Evolutionary conservation across 2,329 filamentous ascomycete species (phyloP).

Genomic region (Hypoxylon sp.): DNA sequence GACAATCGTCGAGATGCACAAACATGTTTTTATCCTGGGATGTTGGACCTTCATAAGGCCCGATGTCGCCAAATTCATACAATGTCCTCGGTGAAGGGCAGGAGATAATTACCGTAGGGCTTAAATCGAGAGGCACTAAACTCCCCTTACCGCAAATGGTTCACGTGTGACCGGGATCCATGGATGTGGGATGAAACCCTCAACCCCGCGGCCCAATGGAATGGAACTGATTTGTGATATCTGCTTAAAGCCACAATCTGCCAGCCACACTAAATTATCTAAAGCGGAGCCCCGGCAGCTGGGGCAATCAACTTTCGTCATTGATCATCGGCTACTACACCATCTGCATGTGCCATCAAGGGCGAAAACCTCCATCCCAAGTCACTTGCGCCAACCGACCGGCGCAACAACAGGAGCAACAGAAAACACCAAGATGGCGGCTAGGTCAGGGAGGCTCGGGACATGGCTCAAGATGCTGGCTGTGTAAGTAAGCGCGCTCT

Average conservation of each 20-base stretch:
- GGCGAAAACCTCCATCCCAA: conserved; percentile 8
- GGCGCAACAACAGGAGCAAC: background rate
- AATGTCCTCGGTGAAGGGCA: background rate
- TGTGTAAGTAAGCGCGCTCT: conserved; percentile 65
- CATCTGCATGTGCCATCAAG: too few relatives aligned
- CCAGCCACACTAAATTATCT: conserved; percentile 34
- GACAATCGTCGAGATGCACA: conserved; percentile 3
- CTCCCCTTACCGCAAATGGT: background rate
- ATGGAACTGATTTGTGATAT: conserved; percentile 23
- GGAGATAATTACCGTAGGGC: background rate
- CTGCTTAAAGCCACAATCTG: conserved; percentile 21
- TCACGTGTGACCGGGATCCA: conserved; percentile 8
- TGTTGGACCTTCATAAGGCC: background rate
- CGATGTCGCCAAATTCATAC: background rate
- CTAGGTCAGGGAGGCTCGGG: conserved; percentile 66
- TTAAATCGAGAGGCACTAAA: background rate
- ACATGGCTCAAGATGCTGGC: conserved; percentile 77
- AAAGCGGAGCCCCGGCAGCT: conserved; percentile 31
- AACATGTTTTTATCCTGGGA: conserved; percentile 2
- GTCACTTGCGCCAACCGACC: conserved; percentile 23
- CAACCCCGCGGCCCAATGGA: conserved; percentile 25
- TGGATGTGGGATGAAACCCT: conserved; percentile 3
- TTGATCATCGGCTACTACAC: conserved; percentile 32
- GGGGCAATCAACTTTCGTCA: conserved; percentile 45
- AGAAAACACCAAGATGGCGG: conserved; percentile 52